These are phyloP conservation scores for Cicer yamashitae DNA, from an alignment of 306 rosid genomes.

Conservation along the genomic window DNA sequence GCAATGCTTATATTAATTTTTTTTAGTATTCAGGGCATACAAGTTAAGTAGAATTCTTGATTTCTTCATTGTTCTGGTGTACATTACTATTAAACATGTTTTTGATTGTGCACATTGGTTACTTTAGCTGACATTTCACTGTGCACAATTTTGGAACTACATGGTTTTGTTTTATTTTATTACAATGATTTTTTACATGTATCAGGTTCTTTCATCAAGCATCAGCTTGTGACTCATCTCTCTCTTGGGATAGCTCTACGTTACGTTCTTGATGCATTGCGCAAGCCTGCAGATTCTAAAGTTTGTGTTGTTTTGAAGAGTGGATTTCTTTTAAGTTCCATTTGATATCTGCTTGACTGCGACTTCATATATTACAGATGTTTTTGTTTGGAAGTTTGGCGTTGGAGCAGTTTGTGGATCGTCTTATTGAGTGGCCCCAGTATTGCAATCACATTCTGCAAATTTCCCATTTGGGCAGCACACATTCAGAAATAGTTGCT, in stretches of 20 bases:
- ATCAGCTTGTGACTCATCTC: conserved; percentile 95
- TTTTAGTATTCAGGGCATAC: neutral
- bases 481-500: conserved; percentile 79
- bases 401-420: conserved; percentile 97
- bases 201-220: conserved; percentile 88
- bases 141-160: neutral
- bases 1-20: neutral
- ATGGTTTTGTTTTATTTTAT: conserved; percentile 13
- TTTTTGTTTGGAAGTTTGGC: conserved; percentile 92
- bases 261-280: conserved; percentile 91
- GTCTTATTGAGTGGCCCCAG: conserved; percentile 98
- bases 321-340: conserved; percentile 30
- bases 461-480: conserved; percentile 86
- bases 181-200: conserved; percentile 18
- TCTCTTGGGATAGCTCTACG: conserved; percentile 96
- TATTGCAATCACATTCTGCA: conserved; percentile 98
- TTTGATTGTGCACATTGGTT: conserved; percentile 24
- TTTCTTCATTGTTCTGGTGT: conserved; percentile 8
- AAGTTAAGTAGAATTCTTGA: neutral
- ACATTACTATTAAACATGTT: neutral
- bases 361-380: conserved; percentile 71
- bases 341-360: conserved; percentile 40
- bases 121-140: neutral
- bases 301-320: conserved; percentile 54
- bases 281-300: conserved; percentile 98